Conservation (phyloP, 176 grass and related monocot species). For the Chrysopogon serrulatus region DNA sequence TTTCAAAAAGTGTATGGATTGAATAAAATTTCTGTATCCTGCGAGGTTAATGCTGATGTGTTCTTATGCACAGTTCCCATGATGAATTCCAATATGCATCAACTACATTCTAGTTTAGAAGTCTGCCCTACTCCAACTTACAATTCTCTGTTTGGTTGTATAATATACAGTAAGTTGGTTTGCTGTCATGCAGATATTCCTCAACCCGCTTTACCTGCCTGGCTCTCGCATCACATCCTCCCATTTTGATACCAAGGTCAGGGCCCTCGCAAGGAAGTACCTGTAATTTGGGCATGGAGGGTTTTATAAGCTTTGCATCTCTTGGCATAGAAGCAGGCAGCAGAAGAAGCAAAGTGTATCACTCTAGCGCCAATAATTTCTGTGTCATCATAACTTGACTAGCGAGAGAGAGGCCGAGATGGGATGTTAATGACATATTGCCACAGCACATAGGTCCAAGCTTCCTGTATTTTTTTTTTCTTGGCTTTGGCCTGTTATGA, state of each 20-base stretch:
- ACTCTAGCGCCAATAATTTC: neutral
- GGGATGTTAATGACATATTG: neutral
- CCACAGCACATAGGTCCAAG: neutral
- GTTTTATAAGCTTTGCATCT: neutral
- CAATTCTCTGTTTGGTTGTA: neutral
- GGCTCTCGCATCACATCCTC: slow-evolving; percentile 84
- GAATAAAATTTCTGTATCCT: neutral
- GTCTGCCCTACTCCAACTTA: neutral
- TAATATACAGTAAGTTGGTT: neutral
- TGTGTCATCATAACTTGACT: neutral
- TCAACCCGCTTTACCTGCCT: slow-evolving; percentile 78
- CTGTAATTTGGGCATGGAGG: slow-evolving; percentile 26
- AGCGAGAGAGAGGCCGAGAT: neutral
- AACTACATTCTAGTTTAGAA: neutral
- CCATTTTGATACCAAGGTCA: slow-evolving; percentile 91
- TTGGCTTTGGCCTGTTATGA: neutral
- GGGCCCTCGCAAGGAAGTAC: slow-evolving; percentile 84
- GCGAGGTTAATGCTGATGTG: neutral
- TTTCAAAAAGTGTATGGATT: neutral
- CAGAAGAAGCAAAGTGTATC: neutral
- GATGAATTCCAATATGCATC: neutral
- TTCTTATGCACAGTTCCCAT: neutral
- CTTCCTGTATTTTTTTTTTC: neutral
- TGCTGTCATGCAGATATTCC: slow-evolving; percentile 56
- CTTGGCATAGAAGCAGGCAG: neutral